phyloP scores from a whole-genome alignment of 2,329 filamentous ascomycete species.

The Westerdykella sp. region DNA sequence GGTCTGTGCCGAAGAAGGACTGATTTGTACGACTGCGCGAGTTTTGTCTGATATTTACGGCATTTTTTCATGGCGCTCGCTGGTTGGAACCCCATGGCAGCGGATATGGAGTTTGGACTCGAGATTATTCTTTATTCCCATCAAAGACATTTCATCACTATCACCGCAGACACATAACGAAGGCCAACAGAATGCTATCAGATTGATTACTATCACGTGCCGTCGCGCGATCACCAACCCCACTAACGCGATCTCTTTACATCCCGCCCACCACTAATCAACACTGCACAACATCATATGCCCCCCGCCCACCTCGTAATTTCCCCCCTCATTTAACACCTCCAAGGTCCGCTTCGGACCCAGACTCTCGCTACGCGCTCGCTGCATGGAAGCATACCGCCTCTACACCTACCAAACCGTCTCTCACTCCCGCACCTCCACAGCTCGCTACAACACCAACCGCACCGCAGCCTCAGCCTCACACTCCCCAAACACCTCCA shows the following conservation, averaged over 20 bases:
- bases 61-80: conserved; percentile 5
- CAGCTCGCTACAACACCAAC: not conserved
- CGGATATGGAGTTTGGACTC: not conserved
- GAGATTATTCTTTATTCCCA: too few relatives aligned
- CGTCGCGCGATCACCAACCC: not conserved
- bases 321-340: not conserved
- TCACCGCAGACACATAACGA: too few relatives aligned
- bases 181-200: too few relatives aligned
- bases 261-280: conserved; percentile 1
- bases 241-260: not conserved
- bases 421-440: not conserved
- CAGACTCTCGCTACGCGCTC: not conserved
- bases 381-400: conserved; percentile 15
- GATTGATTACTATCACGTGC: not conserved
- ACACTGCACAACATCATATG: not conserved
- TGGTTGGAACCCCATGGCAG: conserved; percentile 8
- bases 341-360: not conserved
- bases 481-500: conserved; percentile 1
- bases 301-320: not conserved
- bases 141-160: too few relatives aligned
- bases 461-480: conserved; percentile 1
- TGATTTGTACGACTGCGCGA: too few relatives aligned
- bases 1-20: too few relatives aligned
- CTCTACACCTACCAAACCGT: conserved; percentile 13
- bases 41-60: not conserved